A percentile compares a stretch with the other conserved stretches of the same genome.
Evolutionary conservation across 1,284 basidiomycete species (phyloP).

Genomic region (Amylostereum chailletii): DNA sequence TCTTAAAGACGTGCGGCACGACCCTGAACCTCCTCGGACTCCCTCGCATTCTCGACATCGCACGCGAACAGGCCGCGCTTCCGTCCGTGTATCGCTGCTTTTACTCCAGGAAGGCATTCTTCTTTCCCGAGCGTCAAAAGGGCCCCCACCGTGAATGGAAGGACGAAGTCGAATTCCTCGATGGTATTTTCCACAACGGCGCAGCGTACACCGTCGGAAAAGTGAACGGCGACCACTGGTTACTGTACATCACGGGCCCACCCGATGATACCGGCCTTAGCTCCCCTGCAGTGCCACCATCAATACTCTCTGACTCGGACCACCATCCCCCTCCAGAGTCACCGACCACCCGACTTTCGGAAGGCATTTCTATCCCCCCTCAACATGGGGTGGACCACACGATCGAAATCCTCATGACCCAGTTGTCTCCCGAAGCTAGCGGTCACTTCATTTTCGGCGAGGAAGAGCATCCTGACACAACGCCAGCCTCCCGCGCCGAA

Average conservation of each 20-base stretch:
- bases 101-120: constrained; percentile 98
- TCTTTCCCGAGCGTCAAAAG: constrained; percentile 95
- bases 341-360: constrained; percentile 12
- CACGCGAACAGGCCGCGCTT: constrained; percentile 69
- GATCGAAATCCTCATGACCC: constrained; percentile 97
- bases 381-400: constrained; percentile 67
- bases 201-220: constrained; percentile 96
- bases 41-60: constrained; percentile 88
- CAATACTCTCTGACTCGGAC: neutral
- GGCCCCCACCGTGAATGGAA: constrained; percentile 96
- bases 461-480: constrained; percentile 21
- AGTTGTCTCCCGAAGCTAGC: constrained; percentile 73
- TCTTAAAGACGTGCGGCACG: constrained; percentile 98
- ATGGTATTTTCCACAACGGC: constrained; percentile 81
- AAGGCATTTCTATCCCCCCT: constrained; percentile 4
- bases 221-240: constrained; percentile 98
- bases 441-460: constrained; percentile 67
- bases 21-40: constrained; percentile 95
- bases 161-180: constrained; percentile 87
- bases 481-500: constrained; percentile 58
- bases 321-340: constrained; percentile 4
- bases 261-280: constrained; percentile 25
- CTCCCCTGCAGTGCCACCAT: constrained; percentile 14
- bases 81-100: constrained; percentile 81
- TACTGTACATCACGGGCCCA: constrained; percentile 85